phyloP scores from a whole-genome alignment of 2,329 filamentous ascomycete genomes.

The Aspergillus latus region DNA sequence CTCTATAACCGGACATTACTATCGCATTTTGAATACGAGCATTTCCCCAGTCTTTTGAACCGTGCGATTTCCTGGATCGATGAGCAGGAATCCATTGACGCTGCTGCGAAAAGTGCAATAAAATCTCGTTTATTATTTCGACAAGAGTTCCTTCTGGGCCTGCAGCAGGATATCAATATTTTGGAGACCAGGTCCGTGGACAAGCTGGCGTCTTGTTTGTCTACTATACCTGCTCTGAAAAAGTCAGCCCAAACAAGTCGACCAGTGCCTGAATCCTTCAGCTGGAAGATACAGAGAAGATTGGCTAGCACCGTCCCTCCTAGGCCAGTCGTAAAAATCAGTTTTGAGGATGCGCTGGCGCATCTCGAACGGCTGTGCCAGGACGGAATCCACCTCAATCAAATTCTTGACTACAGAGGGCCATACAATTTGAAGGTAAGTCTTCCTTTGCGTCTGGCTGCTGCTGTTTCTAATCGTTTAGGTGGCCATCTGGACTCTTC shows the following conservation, averaged over 20 bases:
- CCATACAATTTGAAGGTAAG: slow-evolving; percentile 68
- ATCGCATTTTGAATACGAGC: slow-evolving; percentile 58
- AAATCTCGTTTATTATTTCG: slow-evolving; percentile 66
- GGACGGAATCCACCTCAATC: slow-evolving; percentile 68
- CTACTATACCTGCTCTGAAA: slow-evolving; percentile 56
- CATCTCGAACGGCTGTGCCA: slow-evolving; percentile 70
- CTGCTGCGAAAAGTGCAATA: slow-evolving; percentile 56
- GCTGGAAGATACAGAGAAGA: slow-evolving; percentile 83
- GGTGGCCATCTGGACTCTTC: slow-evolving; percentile 73
- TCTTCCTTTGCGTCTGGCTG: background rate
- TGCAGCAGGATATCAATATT: slow-evolving; percentile 40
- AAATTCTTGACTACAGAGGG: slow-evolving; percentile 66
- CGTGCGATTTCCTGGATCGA: slow-evolving; percentile 57
- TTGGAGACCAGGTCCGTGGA: slow-evolving; percentile 31
- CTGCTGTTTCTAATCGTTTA: slow-evolving; percentile 34
- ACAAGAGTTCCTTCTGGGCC: slow-evolving; percentile 45
- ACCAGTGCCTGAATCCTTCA: slow-evolving; percentile 76
- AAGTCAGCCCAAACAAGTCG: slow-evolving; percentile 63
- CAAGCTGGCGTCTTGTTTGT: slow-evolving; percentile 35
- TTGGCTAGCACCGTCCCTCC: slow-evolving; percentile 93
- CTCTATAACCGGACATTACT: slow-evolving; percentile 81
- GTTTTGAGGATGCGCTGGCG: slow-evolving; percentile 67
- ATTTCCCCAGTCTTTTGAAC: slow-evolving; percentile 57
- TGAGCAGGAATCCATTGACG: slow-evolving; percentile 33
- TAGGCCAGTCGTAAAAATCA: slow-evolving; percentile 77